These are phyloP conservation scores for Cladosporium sp. DNA, from an alignment of 2,329 filamentous ascomycete genomes.

Conservation along the genomic window DNA sequence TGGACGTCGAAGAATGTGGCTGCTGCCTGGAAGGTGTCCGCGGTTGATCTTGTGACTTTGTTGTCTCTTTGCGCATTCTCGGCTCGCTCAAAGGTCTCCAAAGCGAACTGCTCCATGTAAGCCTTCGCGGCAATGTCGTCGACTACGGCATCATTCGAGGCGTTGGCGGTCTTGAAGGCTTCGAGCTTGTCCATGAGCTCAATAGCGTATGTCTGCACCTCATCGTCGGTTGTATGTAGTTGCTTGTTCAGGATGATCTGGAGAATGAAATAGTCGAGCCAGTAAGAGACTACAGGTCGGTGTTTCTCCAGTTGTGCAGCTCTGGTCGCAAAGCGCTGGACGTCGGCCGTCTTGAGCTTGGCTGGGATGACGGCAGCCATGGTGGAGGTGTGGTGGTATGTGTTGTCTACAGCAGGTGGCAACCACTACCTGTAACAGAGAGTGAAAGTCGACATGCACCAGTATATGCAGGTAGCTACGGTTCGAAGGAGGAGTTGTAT, in stretches of 20 bases:
- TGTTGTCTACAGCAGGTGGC: neutral
- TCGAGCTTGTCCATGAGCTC: conserved; percentile 90
- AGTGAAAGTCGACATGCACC: neutral
- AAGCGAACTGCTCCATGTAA: conserved; percentile 90
- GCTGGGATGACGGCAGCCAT: conserved; percentile 76
- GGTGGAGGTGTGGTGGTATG: conserved; percentile 25
- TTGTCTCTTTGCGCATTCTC: conserved; percentile 80
- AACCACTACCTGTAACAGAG: neutral
- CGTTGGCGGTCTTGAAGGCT: conserved; percentile 71
- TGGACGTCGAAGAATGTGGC: conserved; percentile 89
- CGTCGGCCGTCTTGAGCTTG: conserved; percentile 75
- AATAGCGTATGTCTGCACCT: conserved; percentile 78
- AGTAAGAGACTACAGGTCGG: conserved; percentile 90
- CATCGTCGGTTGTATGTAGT: conserved; percentile 76
- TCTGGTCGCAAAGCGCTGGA: conserved; percentile 80
- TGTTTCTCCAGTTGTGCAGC: conserved; percentile 80
- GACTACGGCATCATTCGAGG: conserved; percentile 76
- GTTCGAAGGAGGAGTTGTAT: neutral
- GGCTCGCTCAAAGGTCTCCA: conserved; percentile 82
- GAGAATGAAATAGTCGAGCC: conserved; percentile 89
- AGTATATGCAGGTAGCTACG: neutral
- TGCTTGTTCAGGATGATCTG: conserved; percentile 84
- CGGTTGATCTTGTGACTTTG: conserved; percentile 70
- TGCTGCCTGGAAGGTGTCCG: conserved; percentile 89
- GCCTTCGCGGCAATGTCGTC: conserved; percentile 87